Conservation (phyloP, 225 moss, liverwort and hornwort species). For the Marchantia polymorpha region DNA sequence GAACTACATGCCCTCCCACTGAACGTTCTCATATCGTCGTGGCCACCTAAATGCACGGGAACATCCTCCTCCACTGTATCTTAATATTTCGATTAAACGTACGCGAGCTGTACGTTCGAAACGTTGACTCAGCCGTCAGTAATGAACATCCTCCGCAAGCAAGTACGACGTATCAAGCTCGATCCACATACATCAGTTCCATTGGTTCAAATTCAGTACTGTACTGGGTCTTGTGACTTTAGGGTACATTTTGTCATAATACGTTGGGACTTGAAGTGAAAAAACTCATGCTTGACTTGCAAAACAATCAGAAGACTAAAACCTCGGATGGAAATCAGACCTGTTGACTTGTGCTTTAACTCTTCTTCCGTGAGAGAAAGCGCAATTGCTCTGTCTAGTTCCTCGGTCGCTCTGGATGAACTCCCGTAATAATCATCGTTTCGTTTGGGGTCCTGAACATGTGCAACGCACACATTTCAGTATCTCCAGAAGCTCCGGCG, state of each 20-base stretch:
- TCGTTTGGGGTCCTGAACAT: slow-evolving; percentile 31
- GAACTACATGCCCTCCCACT: neutral
- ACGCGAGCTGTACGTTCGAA: neutral
- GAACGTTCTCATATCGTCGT: neutral
- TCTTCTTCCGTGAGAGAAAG: slow-evolving; percentile 49
- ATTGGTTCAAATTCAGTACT: neutral
- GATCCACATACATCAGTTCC: neutral
- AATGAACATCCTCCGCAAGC: neutral
- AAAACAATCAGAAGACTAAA: neutral
- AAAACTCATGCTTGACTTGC: neutral
- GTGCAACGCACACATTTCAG: neutral
- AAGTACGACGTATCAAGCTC: neutral
- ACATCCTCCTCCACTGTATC: neutral
- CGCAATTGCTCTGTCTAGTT: slow-evolving; percentile 50
- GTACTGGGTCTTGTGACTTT: neutral
- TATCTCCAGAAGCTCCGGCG: neutral
- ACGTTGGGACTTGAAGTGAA: neutral
- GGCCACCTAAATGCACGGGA: neutral
- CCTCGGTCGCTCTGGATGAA: slow-evolving; percentile 36
- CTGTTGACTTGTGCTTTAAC: slow-evolving; percentile 4
- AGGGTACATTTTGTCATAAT: neutral
- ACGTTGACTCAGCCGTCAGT: neutral
- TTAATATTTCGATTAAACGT: neutral
- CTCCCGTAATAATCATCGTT: slow-evolving; percentile 19
- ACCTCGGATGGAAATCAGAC: neutral